Evolutionary conservation across 306 rosid genomes (phyloP).

Genomic region (Mucuna pruriens): DNA sequence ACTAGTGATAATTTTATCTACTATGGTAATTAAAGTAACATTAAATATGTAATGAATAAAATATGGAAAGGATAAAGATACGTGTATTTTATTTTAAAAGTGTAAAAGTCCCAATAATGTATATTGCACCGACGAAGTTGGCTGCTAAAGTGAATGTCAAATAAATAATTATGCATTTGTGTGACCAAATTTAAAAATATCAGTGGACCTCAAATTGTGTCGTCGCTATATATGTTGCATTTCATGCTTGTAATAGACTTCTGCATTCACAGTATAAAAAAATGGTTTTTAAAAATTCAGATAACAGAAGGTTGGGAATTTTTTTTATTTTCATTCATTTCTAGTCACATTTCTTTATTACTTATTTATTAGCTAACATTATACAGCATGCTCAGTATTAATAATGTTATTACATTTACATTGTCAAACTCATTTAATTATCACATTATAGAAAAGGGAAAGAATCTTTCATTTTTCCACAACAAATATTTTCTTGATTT

Average conservation of each 20-base stretch:
- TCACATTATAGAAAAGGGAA: background rate
- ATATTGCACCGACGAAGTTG: slow-evolving; percentile 8
- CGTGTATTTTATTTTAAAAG: background rate
- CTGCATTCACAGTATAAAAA: background rate
- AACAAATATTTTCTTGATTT: background rate
- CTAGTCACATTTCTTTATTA: background rate
- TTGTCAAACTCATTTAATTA: background rate
- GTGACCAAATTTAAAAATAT: background rate
- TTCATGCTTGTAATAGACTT: background rate
- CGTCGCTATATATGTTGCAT: background rate
- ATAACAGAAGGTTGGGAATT: background rate
- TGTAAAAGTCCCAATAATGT: slow-evolving; percentile 20
- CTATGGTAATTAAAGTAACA: background rate
- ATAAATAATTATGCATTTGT: slow-evolving; percentile 6
- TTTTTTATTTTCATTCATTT: background rate
- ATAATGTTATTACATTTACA: background rate
- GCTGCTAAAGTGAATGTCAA: background rate
- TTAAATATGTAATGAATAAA: background rate
- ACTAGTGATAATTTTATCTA: background rate
- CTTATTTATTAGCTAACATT: background rate
- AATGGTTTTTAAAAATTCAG: background rate
- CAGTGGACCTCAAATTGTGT: background rate
- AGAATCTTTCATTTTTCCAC: slow-evolving; percentile 1
- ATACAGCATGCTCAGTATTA: background rate
- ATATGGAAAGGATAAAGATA: background rate